Conservation (phyloP, 192 early-diverging fungal species). For the Backusella luteola region DNA sequence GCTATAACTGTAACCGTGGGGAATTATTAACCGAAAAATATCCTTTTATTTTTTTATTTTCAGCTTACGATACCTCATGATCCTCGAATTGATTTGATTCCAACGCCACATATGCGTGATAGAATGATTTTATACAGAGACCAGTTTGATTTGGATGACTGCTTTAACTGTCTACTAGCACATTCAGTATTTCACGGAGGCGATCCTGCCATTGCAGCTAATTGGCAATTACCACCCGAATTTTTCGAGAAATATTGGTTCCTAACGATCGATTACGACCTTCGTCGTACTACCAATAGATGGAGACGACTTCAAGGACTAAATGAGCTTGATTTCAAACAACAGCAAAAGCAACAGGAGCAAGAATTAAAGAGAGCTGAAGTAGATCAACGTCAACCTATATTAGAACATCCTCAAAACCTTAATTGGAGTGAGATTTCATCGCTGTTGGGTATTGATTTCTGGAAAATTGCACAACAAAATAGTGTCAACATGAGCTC, state of each 20-base stretch:
- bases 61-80: conserved; percentile 39
- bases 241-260: conserved; percentile 41
- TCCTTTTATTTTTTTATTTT: not conserved
- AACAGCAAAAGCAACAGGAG: not conserved
- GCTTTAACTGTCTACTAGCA: conserved; percentile 25
- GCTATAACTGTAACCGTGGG: not conserved
- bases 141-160: conserved; percentile 39
- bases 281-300: conserved; percentile 14
- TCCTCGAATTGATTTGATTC: conserved; percentile 39
- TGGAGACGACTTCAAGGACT: conserved; percentile 12
- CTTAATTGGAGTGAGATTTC: not conserved
- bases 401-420: not conserved
- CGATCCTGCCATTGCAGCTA: conserved; percentile 29
- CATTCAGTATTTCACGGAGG: conserved; percentile 35
- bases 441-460: conserved; percentile 4
- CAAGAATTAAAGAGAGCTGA: not conserved
- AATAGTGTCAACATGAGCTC: not conserved
- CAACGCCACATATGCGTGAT: conserved; percentile 36
- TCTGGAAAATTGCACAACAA: conserved; percentile 16
- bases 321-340: conserved; percentile 5
- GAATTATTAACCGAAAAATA: not conserved
- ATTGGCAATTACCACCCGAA: conserved; percentile 38
- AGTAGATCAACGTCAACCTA: not conserved
- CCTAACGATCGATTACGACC: conserved; percentile 26
- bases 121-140: conserved; percentile 43